phyloP scores from a whole-genome alignment of 2,329 filamentous ascomycete species.

The Lojkania enalia region DNA sequence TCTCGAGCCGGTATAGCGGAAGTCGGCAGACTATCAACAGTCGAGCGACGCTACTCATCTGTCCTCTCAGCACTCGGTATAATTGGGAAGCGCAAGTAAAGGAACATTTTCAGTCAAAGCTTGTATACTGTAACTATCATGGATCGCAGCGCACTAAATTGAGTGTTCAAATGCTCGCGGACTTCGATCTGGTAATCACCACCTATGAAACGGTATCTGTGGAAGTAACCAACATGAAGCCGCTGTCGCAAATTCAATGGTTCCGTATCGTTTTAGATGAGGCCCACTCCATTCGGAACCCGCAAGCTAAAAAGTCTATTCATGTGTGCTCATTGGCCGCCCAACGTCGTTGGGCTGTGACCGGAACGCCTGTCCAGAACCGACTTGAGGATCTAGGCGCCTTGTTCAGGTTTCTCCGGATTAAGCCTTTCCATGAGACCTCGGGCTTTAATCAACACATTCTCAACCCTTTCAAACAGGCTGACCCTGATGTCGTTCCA shows the following conservation, averaged over 20 bases:
- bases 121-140: constrained; percentile 85
- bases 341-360: constrained; percentile 91
- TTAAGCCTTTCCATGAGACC: constrained; percentile 82
- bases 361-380: constrained; percentile 94
- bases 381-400: constrained; percentile 83
- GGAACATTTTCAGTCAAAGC: constrained; percentile 68
- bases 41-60: constrained; percentile 81
- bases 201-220: constrained; percentile 88
- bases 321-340: constrained; percentile 80
- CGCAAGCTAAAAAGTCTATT: constrained; percentile 78
- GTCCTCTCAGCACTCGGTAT: constrained; percentile 84
- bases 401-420: constrained; percentile 79
- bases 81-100: constrained; percentile 96
- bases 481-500: constrained; percentile 79
- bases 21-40: constrained; percentile 60
- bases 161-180: constrained; percentile 62
- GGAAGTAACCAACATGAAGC: constrained; percentile 66
- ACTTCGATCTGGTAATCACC: constrained; percentile 84
- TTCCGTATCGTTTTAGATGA: constrained; percentile 94
- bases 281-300: constrained; percentile 90
- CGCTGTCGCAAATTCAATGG: constrained; percentile 81
- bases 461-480: constrained; percentile 81
- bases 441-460: constrained; percentile 78
- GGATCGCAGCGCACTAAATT: constrained; percentile 72
- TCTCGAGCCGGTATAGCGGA: constrained; percentile 13